phyloP scores from a whole-genome alignment of 1,284 basidiomycete genomes.

The Ustilago xerochloae region DNA sequence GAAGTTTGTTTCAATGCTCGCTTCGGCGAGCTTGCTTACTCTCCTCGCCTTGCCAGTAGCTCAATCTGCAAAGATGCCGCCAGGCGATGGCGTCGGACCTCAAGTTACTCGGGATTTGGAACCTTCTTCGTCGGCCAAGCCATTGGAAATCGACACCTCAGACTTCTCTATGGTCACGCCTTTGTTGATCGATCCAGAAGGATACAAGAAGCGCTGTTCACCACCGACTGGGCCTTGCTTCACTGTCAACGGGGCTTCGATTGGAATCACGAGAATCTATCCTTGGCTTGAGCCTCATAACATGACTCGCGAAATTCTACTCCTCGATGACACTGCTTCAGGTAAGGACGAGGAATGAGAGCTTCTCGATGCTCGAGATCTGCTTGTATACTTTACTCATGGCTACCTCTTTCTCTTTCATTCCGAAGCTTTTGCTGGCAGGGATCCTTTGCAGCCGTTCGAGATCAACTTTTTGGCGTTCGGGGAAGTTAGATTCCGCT shows the following conservation, averaged over 20 bases:
- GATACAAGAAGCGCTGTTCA: neutral
- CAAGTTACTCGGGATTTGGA: neutral
- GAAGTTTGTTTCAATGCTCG: neutral
- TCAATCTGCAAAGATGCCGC: neutral
- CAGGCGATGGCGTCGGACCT: neutral
- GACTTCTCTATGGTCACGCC: neutral
- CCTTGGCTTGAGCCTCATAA: constrained; percentile 17
- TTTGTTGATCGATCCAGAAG: neutral
- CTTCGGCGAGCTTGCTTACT: neutral
- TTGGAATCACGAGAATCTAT: neutral
- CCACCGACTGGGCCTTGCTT: constrained; percentile 8
- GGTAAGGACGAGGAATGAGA: neutral
- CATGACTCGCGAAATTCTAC: neutral
- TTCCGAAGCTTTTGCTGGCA: constrained; percentile 5
- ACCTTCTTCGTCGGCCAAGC: neutral
- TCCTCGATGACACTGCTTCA: neutral
- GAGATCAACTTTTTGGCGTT: constrained; percentile 1
- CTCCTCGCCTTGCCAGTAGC: neutral
- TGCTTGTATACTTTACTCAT: no score
- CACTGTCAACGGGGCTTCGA: neutral
- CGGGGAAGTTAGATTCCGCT: neutral
- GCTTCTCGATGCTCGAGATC: neutral
- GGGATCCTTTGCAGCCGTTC: constrained; percentile 1
- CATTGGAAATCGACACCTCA: neutral
- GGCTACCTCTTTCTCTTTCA: neutral